Evolutionary conservation across 495 filamentous ascomycete genomes (phyloP).

Genomic region (Penicillium lividum): DNA sequence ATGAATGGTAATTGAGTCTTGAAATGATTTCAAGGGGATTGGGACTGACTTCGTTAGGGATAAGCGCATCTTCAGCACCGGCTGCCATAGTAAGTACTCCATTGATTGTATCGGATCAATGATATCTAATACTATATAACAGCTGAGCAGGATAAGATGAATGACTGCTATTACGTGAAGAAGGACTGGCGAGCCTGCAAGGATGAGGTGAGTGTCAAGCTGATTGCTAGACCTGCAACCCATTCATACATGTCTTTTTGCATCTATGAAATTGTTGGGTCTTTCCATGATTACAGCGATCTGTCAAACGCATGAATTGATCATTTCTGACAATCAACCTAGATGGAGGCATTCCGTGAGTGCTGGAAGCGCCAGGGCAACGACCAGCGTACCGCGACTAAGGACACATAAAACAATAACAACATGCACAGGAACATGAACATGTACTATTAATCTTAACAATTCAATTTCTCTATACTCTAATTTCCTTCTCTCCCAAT

Average conservation of each 20-base stretch:
- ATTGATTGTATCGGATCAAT: not conserved
- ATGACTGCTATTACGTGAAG: constrained; percentile 93
- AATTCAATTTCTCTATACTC: not conserved
- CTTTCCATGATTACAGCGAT: not conserved
- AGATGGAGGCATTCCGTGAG: constrained; percentile 91
- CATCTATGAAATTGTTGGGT: not conserved
- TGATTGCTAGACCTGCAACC: not conserved
- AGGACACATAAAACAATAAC: constrained; percentile 48
- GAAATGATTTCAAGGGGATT: not conserved
- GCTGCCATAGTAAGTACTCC: constrained; percentile 72
- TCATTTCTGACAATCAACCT: constrained; percentile 18
- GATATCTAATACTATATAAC: constrained; percentile 11
- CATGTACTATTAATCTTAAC: constrained; percentile 9
- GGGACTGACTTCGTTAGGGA: constrained; percentile 58
- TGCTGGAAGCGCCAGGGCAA: constrained; percentile 96
- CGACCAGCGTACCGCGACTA: constrained; percentile 74
- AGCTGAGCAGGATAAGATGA: constrained; percentile 91
- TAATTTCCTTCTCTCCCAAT: not conserved
- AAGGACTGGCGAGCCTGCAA: constrained; percentile 94
- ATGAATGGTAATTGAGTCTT: constrained; percentile 75
- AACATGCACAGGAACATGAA: not conserved
- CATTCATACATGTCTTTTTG: not conserved
- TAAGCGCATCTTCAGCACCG: constrained; percentile 96
- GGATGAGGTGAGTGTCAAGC: constrained; percentile 66
- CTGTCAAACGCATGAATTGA: too few relatives aligned